phyloP scores from a whole-genome alignment of 495 filamentous ascomycete species.

The Elasticomyces elasticus region DNA sequence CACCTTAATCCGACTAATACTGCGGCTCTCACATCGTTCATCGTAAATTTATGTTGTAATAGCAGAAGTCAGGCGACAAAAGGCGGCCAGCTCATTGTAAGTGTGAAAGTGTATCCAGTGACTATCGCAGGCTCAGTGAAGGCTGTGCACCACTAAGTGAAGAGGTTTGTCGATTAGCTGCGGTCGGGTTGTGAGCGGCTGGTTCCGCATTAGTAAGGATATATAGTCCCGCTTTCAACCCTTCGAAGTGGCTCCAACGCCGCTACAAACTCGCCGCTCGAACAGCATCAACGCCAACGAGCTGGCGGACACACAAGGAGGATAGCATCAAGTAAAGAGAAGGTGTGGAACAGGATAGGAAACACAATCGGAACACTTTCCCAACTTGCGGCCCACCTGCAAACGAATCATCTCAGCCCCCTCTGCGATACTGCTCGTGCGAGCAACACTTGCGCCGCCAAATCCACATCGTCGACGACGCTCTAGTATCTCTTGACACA shows the following conservation, averaged over 20 bases:
- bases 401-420: neutral
- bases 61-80: no score
- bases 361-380: neutral
- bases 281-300: neutral
- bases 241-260: neutral
- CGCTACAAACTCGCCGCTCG: neutral
- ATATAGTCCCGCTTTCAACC: neutral
- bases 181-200: conserved; percentile 3
- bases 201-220: neutral
- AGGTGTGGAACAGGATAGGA: neutral
- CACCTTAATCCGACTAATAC: no score
- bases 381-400: neutral
- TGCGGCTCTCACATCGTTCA: no score
- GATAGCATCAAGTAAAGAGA: neutral
- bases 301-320: neutral
- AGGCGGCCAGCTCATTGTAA: no score
- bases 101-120: no score
- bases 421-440: no score
- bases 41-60: neutral
- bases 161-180: neutral
- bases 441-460: neutral
- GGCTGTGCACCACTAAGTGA: neutral
- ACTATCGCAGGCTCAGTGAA: no score
- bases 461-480: neutral
- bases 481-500: no score